Evolutionary conservation across 805 yeast genomes (phyloP).

Genomic region (Pichia thaimueangensis): DNA sequence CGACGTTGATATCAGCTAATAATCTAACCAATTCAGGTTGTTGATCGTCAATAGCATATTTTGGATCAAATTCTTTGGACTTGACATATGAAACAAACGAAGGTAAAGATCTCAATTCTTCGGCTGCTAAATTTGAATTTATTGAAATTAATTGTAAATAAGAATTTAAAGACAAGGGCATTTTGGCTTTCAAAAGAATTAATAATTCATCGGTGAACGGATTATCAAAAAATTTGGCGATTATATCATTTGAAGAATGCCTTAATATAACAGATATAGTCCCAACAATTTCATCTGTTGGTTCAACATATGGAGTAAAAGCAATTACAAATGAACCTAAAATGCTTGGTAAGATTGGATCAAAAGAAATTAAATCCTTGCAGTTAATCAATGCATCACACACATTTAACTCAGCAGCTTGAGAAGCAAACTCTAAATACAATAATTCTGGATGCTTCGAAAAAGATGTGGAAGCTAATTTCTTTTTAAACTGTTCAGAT

Average conservation of each 20-base stretch:
- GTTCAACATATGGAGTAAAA: conserved; percentile 42
- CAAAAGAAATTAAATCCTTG: conserved; percentile 40
- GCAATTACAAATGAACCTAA: conserved; percentile 39
- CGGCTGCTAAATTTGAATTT: conserved; percentile 61
- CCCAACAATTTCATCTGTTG: conserved; percentile 39
- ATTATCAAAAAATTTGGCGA: conserved; percentile 40
- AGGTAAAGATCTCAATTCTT: conserved; percentile 49
- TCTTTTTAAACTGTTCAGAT: conserved; percentile 10
- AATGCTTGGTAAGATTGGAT: conserved; percentile 44
- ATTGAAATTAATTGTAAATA: conserved; percentile 54
- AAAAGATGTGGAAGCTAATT: conserved; percentile 9
- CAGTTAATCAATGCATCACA: conserved; percentile 38
- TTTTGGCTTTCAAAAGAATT: conserved; percentile 59
- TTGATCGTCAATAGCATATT: conserved; percentile 44
- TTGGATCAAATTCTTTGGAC: conserved; percentile 32
- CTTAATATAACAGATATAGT: conserved; percentile 38
- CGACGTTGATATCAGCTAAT: conserved; percentile 36
- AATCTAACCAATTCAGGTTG: conserved; percentile 44
- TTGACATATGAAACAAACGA: conserved; percentile 53
- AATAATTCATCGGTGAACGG: conserved; percentile 39
- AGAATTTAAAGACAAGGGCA: conserved; percentile 60
- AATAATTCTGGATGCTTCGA: conserved; percentile 19
- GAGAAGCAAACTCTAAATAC: conserved; percentile 33
- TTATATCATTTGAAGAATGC: conserved; percentile 39
- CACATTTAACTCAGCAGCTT: conserved; percentile 37